Evolutionary conservation across 2,329 filamentous ascomycete species (phyloP), one percentile per base, ranked within the genome.

Genomic region (Colletotrichum kahawae): DNA sequence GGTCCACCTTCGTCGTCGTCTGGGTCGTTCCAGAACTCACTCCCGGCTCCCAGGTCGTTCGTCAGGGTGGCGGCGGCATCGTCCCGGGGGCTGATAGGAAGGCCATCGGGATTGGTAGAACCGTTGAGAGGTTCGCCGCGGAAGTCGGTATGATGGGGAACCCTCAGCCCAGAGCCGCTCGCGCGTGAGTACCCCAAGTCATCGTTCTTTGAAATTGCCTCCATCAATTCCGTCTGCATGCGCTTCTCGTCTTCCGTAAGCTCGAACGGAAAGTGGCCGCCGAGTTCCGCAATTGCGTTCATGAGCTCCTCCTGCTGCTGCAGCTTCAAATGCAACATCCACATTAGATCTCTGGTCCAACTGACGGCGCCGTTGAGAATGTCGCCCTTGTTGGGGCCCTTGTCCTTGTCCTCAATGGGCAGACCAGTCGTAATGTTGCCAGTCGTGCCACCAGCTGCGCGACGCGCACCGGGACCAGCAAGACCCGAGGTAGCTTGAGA

Each of bases 261-360:
- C 80, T 95, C 93, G 80, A 97, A 96, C 1, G 95, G 95, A 84
- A 95, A 94, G 16, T 89, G 90, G 10, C 93, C 93, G 57, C 95
- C 95, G 16, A 96, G 88, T 74, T 93, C 92, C 36, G 89, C 88
- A 73, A 98, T 93, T 67, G 91, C 88, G 80, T 96, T 94, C 80
- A 94, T 92, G 65, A 98, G 90, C 82, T 98, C 94, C 77, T 97
- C 94, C 84, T 98, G 95, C 82, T 96, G 94, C 82, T 97, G 93
- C 78, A 98, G 90, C 86, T 98, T 98, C 81, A 95, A 90, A 82
- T 98, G 93, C 75, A 98, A 88, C 87, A 97, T 93, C 97, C 97
- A 98, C 95, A 98, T 98, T 67, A 99, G 89, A 85, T 99, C 97
- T 77, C 96, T 92, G 76, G 95, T 98, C 97, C 97, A 99, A 85